A percentile compares a stretch with the other conserved stretches of the same genome.
Evolutionary conservation across 345 rosid species (phyloP).

Genomic region (Viola odorata): DNA sequence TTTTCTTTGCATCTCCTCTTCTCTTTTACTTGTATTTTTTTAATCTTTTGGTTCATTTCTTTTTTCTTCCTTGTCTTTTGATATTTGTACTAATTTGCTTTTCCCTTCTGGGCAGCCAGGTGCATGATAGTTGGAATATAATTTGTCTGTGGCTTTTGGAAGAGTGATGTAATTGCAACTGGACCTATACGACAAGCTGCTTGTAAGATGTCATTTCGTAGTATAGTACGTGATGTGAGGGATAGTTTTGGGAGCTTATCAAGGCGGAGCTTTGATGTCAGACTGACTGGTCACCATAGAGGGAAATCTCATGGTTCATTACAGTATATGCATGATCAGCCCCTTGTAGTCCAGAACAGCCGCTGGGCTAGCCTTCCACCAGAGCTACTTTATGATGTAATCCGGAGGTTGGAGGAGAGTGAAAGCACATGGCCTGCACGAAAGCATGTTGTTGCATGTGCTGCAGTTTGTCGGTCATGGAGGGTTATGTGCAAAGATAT

Average conservation of each 20-base stretch:
- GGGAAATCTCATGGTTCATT: conserved; percentile 50
- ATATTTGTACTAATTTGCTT: background rate
- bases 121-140: background rate
- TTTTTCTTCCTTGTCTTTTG: conserved; percentile 1
- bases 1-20: background rate
- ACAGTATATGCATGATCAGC: conserved; percentile 36
- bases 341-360: conserved; percentile 43
- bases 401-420: conserved; percentile 56
- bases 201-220: conserved; percentile 52
- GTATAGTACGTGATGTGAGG: conserved; percentile 63
- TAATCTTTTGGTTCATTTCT: background rate
- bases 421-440: conserved; percentile 66
- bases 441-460: conserved; percentile 53
- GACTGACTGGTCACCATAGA: conserved; percentile 45
- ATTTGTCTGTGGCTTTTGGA: background rate
- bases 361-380: conserved; percentile 71
- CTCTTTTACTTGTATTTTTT: background rate
- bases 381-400: conserved; percentile 54
- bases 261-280: conserved; percentile 53
- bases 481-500: conserved; percentile 63
- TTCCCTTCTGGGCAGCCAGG: conserved; percentile 1
- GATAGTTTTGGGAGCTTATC: conserved; percentile 69
- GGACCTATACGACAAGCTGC: background rate
- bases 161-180: background rate
- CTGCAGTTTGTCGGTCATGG: conserved; percentile 67